Conservation (phyloP, 1,139 yeast species). For the Pneumocystis oryctolagi region DNA sequence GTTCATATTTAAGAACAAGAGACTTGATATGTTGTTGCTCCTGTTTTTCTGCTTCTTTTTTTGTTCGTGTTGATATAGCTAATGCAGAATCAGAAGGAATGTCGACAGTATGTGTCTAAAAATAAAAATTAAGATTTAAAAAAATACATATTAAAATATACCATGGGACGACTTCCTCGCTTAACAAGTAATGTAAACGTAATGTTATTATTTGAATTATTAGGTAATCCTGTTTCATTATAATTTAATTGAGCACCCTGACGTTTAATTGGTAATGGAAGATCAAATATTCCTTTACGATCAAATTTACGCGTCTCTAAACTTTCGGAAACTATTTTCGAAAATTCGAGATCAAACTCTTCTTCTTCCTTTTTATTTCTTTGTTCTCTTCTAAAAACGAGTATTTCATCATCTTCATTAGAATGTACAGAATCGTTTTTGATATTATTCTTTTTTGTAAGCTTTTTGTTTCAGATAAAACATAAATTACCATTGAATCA, state of each 20-base stretch:
- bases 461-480: not conserved
- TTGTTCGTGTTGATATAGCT: constrained; percentile 15
- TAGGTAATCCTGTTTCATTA: not conserved
- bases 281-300: constrained; percentile 20
- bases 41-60: constrained; percentile 14
- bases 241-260: not conserved
- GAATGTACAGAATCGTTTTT: constrained; percentile 16
- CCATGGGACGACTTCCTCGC: constrained; percentile 14
- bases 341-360: constrained; percentile 26
- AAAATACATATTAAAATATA: constrained; percentile 1
- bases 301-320: constrained; percentile 17
- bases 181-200: constrained; percentile 15
- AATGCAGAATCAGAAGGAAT: constrained; percentile 16
- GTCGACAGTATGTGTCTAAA: constrained; percentile 12
- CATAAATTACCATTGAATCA: constrained; percentile 16
- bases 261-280: constrained; percentile 21
- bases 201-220: constrained; percentile 6
- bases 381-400: constrained; percentile 6
- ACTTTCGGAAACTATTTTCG: constrained; percentile 23
- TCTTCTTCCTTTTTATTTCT: constrained; percentile 13
- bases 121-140: not conserved
- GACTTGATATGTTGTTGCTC: constrained; percentile 15
- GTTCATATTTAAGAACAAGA: constrained; percentile 15
- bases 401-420: constrained; percentile 17
- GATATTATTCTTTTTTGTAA: constrained; percentile 16